Evolutionary conservation across 371 early-diverging fungal species (phyloP).

Genomic region (Blakeslea trispora): DNA sequence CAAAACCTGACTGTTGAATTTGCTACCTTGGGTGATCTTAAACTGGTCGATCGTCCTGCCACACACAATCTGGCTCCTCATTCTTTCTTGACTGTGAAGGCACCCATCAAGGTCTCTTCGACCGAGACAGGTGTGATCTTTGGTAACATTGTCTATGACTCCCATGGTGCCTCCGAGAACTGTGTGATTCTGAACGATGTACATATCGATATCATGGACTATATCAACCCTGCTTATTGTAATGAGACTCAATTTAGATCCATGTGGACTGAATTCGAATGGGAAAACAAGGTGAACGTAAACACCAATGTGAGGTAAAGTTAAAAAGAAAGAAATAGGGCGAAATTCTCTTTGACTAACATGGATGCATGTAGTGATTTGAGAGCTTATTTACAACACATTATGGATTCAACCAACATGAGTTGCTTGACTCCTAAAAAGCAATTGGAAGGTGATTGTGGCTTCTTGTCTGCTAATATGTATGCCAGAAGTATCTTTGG

Average conservation of each 20-base stretch:
- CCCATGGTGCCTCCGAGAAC: constrained; percentile 78
- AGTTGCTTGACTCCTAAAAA: constrained; percentile 91
- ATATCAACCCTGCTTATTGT: constrained; percentile 92
- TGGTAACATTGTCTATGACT: constrained; percentile 96
- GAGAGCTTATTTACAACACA: constrained; percentile 82
- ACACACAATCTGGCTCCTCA: constrained; percentile 90
- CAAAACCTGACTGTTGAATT: constrained; percentile 98
- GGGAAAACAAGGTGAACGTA: constrained; percentile 99
- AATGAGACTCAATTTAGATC: constrained; percentile 91
- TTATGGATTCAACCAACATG: constrained; percentile 95
- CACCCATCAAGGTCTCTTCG: constrained; percentile 96
- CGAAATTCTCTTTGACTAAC: too few relatives aligned
- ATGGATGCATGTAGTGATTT: constrained; percentile 83
- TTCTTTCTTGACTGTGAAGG: constrained; percentile 92
- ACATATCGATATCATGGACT: constrained; percentile 98
- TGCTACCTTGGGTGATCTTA: constrained; percentile 95
- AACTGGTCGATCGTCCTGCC: constrained; percentile 93
- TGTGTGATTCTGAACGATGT: constrained; percentile 95
- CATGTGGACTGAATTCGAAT: constrained; percentile 99
- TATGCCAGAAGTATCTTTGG: constrained; percentile 96
- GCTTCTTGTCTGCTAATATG: constrained; percentile 94
- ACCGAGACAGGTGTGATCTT: constrained; percentile 98
- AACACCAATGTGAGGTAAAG: constrained; percentile 84
- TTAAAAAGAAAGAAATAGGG: too few relatives aligned
- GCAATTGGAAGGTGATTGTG: constrained; percentile 92